Percentiles rank a stretch among this genome's conserved stretches.
These are phyloP conservation scores for Teratosphaeria zuluensis DNA, from an alignment of 2,329 filamentous ascomycete species.

Conservation along the genomic window DNA sequence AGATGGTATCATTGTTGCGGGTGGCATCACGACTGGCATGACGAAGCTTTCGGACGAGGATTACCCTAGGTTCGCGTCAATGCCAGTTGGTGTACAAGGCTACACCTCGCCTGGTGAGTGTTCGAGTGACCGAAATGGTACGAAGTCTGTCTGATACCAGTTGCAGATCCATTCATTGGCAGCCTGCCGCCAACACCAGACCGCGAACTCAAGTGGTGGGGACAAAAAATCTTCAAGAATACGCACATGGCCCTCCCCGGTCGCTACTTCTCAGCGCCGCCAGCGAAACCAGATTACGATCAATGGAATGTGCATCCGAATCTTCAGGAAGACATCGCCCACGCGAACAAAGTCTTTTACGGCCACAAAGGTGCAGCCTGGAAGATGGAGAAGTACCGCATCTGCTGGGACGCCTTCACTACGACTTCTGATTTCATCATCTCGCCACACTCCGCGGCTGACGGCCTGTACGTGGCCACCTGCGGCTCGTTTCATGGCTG, in stretches of 20 bases:
- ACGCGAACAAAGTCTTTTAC: conserved; percentile 50
- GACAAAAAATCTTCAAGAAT: conserved; percentile 50
- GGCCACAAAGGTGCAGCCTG: conserved; percentile 46
- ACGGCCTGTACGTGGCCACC: conserved; percentile 36
- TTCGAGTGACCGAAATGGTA: not conserved
- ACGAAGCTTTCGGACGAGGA: conserved; percentile 33
- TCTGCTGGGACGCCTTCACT: conserved; percentile 62
- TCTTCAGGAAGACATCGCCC: conserved; percentile 50
- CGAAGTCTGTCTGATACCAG: conserved; percentile 8
- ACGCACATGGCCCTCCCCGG: conserved; percentile 44
- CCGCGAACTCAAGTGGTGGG: conserved; percentile 50
- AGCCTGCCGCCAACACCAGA: conserved; percentile 45
- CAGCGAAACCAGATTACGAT: conserved; percentile 46
- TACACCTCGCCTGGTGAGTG: conserved; percentile 25
- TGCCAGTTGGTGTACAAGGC: conserved; percentile 39
- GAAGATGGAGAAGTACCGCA: conserved; percentile 53
- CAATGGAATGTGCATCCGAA: conserved; percentile 52
- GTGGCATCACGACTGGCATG: conserved; percentile 44
- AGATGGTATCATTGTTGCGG: conserved; percentile 46
- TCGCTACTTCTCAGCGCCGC: conserved; percentile 47
- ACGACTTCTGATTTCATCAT: conserved; percentile 45
- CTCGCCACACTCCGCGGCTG: conserved; percentile 33
- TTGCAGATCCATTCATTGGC: conserved; percentile 46
- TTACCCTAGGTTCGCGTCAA: conserved; percentile 28
- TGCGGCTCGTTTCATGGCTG: conserved; percentile 33